Evolutionary conservation across 2,329 filamentous ascomycete species (phyloP).

Genomic region (Ophiosphaerella korrae): DNA sequence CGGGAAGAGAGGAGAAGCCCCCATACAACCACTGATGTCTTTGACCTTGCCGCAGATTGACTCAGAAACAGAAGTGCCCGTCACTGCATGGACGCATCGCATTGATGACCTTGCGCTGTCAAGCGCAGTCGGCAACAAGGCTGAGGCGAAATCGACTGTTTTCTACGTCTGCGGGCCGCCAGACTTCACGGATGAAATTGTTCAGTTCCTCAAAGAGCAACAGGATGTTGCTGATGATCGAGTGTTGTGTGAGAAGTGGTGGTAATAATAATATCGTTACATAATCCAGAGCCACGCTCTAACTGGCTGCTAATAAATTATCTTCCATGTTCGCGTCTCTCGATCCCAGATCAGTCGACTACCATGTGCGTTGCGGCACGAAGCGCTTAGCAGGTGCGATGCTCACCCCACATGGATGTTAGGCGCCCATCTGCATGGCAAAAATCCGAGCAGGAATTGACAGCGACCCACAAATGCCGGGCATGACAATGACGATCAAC

Average conservation of each 20-base stretch:
- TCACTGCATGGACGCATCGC: conserved; percentile 40
- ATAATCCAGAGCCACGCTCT: conserved; percentile 1
- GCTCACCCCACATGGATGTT: conserved; percentile 27
- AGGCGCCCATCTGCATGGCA: conserved; percentile 31
- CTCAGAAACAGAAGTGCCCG: conserved; percentile 35
- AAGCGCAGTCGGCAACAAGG: conserved; percentile 44
- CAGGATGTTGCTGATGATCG: conserved; percentile 45
- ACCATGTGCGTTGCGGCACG: neutral
- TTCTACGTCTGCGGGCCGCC: conserved; percentile 57
- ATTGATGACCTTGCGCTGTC: conserved; percentile 47
- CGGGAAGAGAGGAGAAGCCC: conserved; percentile 29
- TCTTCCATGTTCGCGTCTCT: too few relatives aligned
- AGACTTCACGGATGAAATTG: conserved; percentile 55
- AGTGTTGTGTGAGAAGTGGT: conserved; percentile 59
- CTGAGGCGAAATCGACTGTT: conserved; percentile 46
- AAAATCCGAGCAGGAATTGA: conserved; percentile 15
- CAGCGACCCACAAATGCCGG: conserved; percentile 1
- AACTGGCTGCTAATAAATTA: neutral
- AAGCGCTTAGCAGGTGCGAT: conserved; percentile 28
- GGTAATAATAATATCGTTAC: conserved; percentile 37
- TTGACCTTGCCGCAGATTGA: conserved; percentile 37
- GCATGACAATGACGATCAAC: neutral
- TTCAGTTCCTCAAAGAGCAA: conserved; percentile 47
- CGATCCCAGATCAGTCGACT: too few relatives aligned
- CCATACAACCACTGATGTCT: conserved; percentile 41